Base-by-base conservation (phyloP, 1,284 basidiomycete species). In the Cryptococcus amylolentus region DNA sequence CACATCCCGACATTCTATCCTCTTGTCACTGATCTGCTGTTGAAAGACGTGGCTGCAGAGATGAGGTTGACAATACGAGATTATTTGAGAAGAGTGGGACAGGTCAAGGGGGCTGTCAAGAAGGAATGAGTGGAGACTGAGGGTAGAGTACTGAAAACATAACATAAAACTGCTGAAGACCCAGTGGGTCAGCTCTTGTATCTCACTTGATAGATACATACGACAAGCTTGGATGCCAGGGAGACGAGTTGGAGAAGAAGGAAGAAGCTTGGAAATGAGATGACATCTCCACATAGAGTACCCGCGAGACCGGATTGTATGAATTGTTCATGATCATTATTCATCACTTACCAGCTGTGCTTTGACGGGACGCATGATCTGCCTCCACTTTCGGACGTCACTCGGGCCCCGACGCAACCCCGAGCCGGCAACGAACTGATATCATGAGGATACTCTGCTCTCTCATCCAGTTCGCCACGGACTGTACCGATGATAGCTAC, bases 1-100 rank as follows among this genome's bases (percentile, higher is more conserved):
- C 92, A 92, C 76, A 80, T 95, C 52, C 84, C 90, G 28, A 86
- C 88, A 23, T 86, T 94, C 62, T 97, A 96, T 72, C 91, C 91
- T 6, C 79, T 93, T 55, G 86, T 86, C 42, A 88, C 88, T 9
- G 89, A 91, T 49, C 80, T 95, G 35, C 80, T 96, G 44, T 82
- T 84, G 16, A 83, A 90, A 55, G 93, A 96, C 50, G 80, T 89
- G 57, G 83, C 88, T 28, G 81, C 86, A 23, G 91, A 93, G 66
- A 85, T 95, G 68, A 83, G 93, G 49, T 81, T 88, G 55, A 83
- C 85, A 38, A 80, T 94, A 52, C 84, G 85, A 69, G 84, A 82
- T 57, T 90, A 91, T 71, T 88, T 92, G 68, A 78, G 86, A 35
- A 67, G 72, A 38, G 75, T 73, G 7, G 76, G 76, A 3, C 46